Evolutionary conservation across 306 rosid genomes (phyloP).

Genomic region (Trifolium repens): DNA sequence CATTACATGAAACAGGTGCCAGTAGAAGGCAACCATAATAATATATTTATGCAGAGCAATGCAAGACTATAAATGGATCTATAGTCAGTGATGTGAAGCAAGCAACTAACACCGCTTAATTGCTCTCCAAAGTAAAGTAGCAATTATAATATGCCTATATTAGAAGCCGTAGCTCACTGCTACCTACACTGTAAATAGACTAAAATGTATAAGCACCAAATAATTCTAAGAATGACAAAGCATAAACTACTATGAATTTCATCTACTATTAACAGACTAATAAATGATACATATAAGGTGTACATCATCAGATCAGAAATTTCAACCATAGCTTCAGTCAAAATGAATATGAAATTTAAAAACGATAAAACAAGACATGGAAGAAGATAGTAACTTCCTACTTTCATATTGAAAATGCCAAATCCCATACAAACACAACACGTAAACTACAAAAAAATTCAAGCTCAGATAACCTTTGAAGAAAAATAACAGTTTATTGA

Average conservation of each 20-base stretch:
- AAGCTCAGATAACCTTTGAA: background rate
- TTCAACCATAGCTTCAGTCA: background rate
- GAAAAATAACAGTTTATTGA: background rate
- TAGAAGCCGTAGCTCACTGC: constrained; percentile 1
- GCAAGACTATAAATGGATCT: constrained; percentile 6
- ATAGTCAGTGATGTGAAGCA: constrained; percentile 14
- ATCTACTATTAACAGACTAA: background rate
- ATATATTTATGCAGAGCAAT: background rate
- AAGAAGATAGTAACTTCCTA: background rate
- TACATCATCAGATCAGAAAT: background rate
- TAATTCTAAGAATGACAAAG: background rate
- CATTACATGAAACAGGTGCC: background rate
- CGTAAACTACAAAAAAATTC: background rate
- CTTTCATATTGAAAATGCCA: background rate
- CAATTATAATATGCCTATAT: background rate
- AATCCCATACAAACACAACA: background rate
- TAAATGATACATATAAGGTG: background rate
- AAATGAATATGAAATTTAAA: background rate
- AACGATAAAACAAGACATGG: background rate
- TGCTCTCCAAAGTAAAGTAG: constrained; percentile 14
- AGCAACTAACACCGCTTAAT: constrained; percentile 5
- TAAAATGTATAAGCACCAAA: background rate
- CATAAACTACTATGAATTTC: background rate
- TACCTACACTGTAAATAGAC: background rate
- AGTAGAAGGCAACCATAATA: background rate